phyloP scores from a whole-genome alignment of 345 rosid species.

The Cardamine resedifolia region DNA sequence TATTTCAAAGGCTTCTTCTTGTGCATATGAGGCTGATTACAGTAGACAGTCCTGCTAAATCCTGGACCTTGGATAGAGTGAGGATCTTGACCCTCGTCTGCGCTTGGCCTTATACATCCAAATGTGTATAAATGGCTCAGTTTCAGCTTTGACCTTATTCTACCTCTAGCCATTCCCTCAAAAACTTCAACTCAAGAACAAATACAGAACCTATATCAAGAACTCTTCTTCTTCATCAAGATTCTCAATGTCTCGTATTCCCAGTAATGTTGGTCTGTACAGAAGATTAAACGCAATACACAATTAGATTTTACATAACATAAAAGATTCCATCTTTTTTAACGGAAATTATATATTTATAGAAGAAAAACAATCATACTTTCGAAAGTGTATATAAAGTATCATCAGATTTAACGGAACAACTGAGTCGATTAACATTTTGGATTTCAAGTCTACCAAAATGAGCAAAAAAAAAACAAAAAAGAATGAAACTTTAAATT shows the following conservation, averaged over 20 bases:
- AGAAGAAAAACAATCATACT: not conserved
- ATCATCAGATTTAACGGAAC: slow-evolving; percentile 5
- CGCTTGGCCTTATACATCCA: slow-evolving; percentile 61
- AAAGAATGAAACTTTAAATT: not conserved
- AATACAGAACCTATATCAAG: slow-evolving; percentile 5
- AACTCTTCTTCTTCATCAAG: slow-evolving; percentile 29
- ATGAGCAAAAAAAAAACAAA: not conserved
- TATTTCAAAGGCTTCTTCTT: slow-evolving; percentile 65
- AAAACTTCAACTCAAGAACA: slow-evolving; percentile 8
- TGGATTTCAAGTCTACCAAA: slow-evolving; percentile 21
- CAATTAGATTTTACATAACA: slow-evolving; percentile 5
- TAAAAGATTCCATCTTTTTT: not conserved
- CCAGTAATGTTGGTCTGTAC: slow-evolving; percentile 6
- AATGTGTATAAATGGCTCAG: slow-evolving; percentile 77
- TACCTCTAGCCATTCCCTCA: slow-evolving; percentile 66
- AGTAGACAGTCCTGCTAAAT: slow-evolving; percentile 62
- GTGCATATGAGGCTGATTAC: slow-evolving; percentile 81
- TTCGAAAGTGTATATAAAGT: not conserved
- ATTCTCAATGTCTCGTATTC: slow-evolving; percentile 1
- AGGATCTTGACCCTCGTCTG: slow-evolving; percentile 47
- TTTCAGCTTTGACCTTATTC: slow-evolving; percentile 64
- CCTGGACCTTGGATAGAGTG: slow-evolving; percentile 70
- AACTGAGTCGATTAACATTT: slow-evolving; percentile 5
- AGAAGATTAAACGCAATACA: slow-evolving; percentile 5
- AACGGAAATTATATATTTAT: not conserved